Evolutionary conservation across 495 filamentous ascomycete species (phyloP), one percentile per base, ranked within the genome.

Genomic region (Neurospora sp.): DNA sequence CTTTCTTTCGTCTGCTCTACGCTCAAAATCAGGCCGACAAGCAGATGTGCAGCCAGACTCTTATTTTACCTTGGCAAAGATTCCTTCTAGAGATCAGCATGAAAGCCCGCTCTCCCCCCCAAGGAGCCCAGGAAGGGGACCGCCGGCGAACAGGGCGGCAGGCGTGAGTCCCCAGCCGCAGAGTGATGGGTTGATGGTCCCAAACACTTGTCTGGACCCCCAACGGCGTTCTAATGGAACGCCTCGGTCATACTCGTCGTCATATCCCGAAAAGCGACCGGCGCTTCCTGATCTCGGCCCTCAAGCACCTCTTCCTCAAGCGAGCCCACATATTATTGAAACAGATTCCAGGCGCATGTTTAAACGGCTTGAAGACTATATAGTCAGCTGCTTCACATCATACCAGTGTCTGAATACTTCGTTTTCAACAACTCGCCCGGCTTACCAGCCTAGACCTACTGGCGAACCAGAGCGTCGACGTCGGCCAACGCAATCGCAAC

Each of bases 341-440:
- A 70, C 75, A 0, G 81, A 83, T 8, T 75, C 78, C 3, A 83
- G 77, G 71, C 80, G 78, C 27, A 84, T 93, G 14, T 97, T 97
- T 77, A 87, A 86, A 72, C 85, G 83, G 27, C 78, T 97, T 65
- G 94, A 97, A 80, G 91, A 93, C 71, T 93, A 94, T 77, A 86
- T 97, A 39, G 81, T 90, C 37, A 77, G 77, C 22, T 89, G 87
- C 70, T 92, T 97, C 76, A 89, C 87, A 68, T 87, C 88, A 12
- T 89, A 88, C 76, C 86, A 91, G 39, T 90, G 87, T 77, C 81
- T 97, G 9, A 96, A 97, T 77, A 81, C 80, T 44, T 92, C 93
- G 2, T 96, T 96, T 74, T 82, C 83, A 22, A 83, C 84, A 7
- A 76, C 76, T 8, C 83, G 86, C 65, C 81, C 85, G 47, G 76